phyloP scores from a whole-genome alignment of 2,329 filamentous ascomycete genomes.

The Lachnellula occidentalis region DNA sequence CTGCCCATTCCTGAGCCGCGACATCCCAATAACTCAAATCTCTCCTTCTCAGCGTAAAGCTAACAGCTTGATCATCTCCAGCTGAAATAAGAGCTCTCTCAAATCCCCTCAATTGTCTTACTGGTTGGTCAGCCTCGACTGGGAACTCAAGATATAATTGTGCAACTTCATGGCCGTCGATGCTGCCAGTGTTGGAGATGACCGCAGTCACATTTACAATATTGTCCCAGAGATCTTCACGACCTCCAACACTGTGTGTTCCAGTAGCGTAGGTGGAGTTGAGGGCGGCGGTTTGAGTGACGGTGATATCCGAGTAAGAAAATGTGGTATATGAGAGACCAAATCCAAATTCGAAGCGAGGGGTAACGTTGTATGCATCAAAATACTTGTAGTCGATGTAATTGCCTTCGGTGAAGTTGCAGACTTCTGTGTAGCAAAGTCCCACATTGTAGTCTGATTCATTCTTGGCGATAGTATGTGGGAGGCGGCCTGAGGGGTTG shows the following conservation, averaged over 20 bases:
- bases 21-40: constrained; percentile 64
- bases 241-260: constrained; percentile 51
- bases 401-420: constrained; percentile 43
- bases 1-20: constrained; percentile 49
- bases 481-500: constrained; percentile 5
- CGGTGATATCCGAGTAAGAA: constrained; percentile 38
- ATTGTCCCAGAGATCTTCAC: constrained; percentile 48
- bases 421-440: constrained; percentile 10
- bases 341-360: constrained; percentile 37
- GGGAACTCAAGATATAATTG: constrained; percentile 26
- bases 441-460: constrained; percentile 43
- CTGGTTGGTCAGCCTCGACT: background rate
- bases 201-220: constrained; percentile 43
- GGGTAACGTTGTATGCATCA: constrained; percentile 33
- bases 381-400: constrained; percentile 49
- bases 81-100: constrained; percentile 46
- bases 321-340: constrained; percentile 53
- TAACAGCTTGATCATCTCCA: constrained; percentile 33
- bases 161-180: constrained; percentile 25
- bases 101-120: constrained; percentile 55
- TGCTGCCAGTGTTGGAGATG: constrained; percentile 42
- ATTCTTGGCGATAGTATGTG: constrained; percentile 54
- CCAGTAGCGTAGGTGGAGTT: constrained; percentile 42
- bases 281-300: constrained; percentile 36
- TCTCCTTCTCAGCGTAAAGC: constrained; percentile 51